Conservation (phyloP, 2,329 filamentous ascomycete genomes). For the Ceratocystis harringtonii region DNA sequence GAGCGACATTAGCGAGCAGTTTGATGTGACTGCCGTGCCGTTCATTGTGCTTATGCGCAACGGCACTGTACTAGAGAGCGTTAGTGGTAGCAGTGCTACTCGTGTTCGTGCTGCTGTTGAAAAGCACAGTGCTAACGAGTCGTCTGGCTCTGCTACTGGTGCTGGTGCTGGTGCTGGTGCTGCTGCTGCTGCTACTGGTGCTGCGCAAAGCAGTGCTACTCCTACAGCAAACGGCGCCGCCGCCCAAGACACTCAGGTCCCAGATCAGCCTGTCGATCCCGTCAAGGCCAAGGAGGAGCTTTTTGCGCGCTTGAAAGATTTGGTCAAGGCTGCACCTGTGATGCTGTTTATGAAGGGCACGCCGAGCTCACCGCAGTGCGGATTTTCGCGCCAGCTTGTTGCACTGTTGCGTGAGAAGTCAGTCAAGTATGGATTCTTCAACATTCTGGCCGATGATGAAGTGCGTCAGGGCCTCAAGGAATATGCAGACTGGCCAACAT, state of each 20-base stretch:
- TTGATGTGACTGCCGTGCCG: conserved; percentile 88
- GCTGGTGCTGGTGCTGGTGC: conserved; percentile 23
- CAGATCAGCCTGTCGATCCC: conserved; percentile 29
- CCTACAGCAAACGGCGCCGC: conserved; percentile 23
- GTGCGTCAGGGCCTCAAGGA: conserved; percentile 93
- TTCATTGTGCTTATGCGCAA: conserved; percentile 73
- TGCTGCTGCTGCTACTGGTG: conserved; percentile 24
- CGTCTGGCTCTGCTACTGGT: conserved; percentile 19
- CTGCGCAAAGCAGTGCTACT: conserved; percentile 26
- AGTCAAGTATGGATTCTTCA: conserved; percentile 97
- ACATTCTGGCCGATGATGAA: conserved; percentile 94
- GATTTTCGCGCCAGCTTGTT: conserved; percentile 85
- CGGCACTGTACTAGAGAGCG: conserved; percentile 61
- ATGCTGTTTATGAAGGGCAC: conserved; percentile 88
- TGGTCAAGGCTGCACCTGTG: conserved; percentile 89
- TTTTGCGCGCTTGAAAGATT: conserved; percentile 60
- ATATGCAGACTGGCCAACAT: conserved; percentile 97
- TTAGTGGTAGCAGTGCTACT: conserved; percentile 78
- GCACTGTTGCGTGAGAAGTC: conserved; percentile 72
- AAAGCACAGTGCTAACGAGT: conserved; percentile 43
- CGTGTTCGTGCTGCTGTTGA: conserved; percentile 80
- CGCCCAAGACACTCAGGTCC: background rate
- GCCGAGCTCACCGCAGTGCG: conserved; percentile 71
- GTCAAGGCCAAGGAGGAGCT: conserved; percentile 67
- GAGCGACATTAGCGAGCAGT: conserved; percentile 76